phyloP scores from a whole-genome alignment of 2,329 filamentous ascomycete species.

The Incumbomyces lentus region DNA sequence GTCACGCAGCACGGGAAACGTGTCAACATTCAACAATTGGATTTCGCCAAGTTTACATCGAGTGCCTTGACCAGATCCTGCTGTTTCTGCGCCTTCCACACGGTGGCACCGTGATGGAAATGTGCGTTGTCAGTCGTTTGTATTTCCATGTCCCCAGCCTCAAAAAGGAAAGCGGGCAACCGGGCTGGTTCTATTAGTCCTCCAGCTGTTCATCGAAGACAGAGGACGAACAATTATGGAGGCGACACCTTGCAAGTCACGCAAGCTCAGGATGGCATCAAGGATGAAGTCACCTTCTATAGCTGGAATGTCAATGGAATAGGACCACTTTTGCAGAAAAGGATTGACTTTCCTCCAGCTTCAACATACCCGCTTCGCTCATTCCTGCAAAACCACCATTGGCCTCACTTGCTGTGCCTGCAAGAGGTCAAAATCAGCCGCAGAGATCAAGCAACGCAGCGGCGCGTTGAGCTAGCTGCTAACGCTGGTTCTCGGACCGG shows the following conservation, averaged over 20 bases:
- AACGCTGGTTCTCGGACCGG: slow-evolving; percentile 15
- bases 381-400: slow-evolving; percentile 36
- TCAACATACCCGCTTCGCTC: slow-evolving; percentile 25
- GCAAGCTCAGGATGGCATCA: not conserved
- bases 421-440: slow-evolving; percentile 42
- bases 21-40: no score
- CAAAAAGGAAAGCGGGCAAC: slow-evolving; percentile 12
- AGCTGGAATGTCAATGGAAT: slow-evolving; percentile 43
- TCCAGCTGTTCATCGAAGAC: slow-evolving; percentile 1
- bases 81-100: no score
- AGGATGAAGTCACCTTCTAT: slow-evolving; percentile 23
- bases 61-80: no score
- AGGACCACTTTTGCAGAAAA: slow-evolving; percentile 30
- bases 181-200: slow-evolving; percentile 6
- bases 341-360: slow-evolving; percentile 33
- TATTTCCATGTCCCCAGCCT: slow-evolving; percentile 4
- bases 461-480: slow-evolving; percentile 31
- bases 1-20: no score
- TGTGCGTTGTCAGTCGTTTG: no score
- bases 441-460: slow-evolving; percentile 30
- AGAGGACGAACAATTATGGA: no score
- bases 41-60: no score
- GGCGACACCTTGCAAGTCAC: not conserved
- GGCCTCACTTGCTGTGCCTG: slow-evolving; percentile 36
- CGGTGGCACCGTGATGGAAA: no score